Conservation (phyloP, 2,329 filamentous ascomycete species). For the Fusarium compactum region DNA sequence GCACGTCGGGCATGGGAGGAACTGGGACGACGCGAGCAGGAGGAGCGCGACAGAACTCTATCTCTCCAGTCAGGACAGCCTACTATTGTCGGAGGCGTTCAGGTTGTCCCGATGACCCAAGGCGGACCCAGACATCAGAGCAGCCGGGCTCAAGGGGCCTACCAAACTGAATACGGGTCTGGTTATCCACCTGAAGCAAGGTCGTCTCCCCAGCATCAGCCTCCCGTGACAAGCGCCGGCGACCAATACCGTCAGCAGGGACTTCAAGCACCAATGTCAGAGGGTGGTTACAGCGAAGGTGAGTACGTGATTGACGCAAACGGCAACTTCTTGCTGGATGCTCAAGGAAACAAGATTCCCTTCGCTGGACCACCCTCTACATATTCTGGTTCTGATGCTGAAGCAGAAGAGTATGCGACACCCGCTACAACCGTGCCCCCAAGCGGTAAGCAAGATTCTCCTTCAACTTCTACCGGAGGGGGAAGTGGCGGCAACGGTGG, state of each 20-base stretch:
- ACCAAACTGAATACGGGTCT: constrained; percentile 49
- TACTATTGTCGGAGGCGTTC: constrained; percentile 90
- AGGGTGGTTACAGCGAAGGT: constrained; percentile 75
- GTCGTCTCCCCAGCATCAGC: constrained; percentile 58
- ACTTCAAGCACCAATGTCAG: constrained; percentile 58
- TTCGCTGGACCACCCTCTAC: constrained; percentile 61
- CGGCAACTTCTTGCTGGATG: constrained; percentile 71
- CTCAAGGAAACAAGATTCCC: constrained; percentile 69
- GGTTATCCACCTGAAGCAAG: constrained; percentile 54
- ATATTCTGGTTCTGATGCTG: constrained; percentile 63
- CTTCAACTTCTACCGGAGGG: constrained; percentile 48
- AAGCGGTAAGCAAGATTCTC: constrained; percentile 51
- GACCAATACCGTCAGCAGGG: constrained; percentile 46
- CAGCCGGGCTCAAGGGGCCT: constrained; percentile 53
- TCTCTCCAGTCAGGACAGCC: constrained; percentile 90
- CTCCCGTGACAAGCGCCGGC: constrained; percentile 47
- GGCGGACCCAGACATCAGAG: constrained; percentile 69
- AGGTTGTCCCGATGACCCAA: constrained; percentile 92
- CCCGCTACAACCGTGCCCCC: constrained; percentile 59
- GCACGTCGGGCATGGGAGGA: constrained; percentile 97
- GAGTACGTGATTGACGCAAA: constrained; percentile 76
- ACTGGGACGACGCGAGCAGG: constrained; percentile 90
- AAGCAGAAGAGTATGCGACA: constrained; percentile 69
- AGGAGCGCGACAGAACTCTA: constrained; percentile 86
- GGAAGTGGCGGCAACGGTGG: constrained; percentile 55